Evolutionary conservation across 495 filamentous ascomycete species (phyloP), one percentile per base, ranked within the genome.

Genomic region (Talaromyces trachyspermus): DNA sequence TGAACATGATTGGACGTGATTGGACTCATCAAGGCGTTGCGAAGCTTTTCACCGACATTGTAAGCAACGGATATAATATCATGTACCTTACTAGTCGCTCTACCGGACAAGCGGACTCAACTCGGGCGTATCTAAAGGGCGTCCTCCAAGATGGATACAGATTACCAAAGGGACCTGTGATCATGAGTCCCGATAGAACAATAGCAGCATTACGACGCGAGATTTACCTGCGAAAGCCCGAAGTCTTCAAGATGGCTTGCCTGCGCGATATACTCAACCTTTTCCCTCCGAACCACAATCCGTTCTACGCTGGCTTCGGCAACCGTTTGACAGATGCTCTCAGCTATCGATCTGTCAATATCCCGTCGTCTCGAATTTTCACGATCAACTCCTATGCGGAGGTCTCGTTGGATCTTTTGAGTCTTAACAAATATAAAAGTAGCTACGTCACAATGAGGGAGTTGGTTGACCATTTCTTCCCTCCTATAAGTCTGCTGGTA

Each of bases 171-270:
- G 92, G 92, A 0, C 92, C 92, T 4, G 89, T 90, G 0, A 96
- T 99, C 49, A 82, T 95, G 64, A 92, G 86, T 30, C 92, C 92
- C 0, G 92, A 99, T 65, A 78, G 92, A 22, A 97, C 90, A 1
- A 94, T 97, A 68, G 88, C 94, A n/a, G 94, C 92, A 1, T 71
- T 99, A 14, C 75, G 91, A 54, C 80, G 92, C 30, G 92, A 99
- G 61, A 82, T 99, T 9, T 99, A 99, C 57, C 73, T 99, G 15
- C 81, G 94, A 35, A 95, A 97, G 63, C 92, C 92, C 0, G 90
- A 99, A 59, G 88, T 97, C 3, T 99, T 99, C 79, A 99, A 99
- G 68, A 99, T 99, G 92, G 85, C 91, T 4, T 97, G 94, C 51
- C 68, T 99, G 32, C 80, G 92, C 18, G 92, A 99, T 65, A 96